A percentile compares a stretch with the other conserved stretches of the same genome.
phyloP scores from a whole-genome alignment of 176 grass and related monocot species.

The Cenchrus fungigraminus region DNA sequence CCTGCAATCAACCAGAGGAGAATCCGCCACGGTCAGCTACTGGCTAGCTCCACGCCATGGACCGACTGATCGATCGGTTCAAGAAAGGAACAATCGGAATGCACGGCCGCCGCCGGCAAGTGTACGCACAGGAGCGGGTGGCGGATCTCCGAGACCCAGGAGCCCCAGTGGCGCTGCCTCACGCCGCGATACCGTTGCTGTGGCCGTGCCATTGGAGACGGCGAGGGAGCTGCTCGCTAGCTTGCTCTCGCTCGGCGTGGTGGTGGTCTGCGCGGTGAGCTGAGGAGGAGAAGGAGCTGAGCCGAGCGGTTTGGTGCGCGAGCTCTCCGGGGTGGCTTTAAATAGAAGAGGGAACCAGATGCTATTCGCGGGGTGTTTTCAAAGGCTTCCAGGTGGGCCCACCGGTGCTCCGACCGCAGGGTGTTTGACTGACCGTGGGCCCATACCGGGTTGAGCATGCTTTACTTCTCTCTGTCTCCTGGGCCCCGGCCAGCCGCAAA shows the following conservation, averaged over 20 bases:
- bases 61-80: neutral
- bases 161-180: conserved; percentile 96
- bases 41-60: neutral
- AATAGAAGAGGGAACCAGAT: conserved; percentile 25
- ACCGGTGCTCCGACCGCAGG: neutral
- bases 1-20: conserved; percentile 38
- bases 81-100: neutral
- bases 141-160: conserved; percentile 99
- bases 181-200: conserved; percentile 88
- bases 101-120: neutral
- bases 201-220: conserved; percentile 54
- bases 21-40: neutral
- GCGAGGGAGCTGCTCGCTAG: neutral
- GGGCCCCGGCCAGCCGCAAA: conserved; percentile 37
- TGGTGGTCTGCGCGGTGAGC: no score
- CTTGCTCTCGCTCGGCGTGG: neutral
- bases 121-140: conserved; percentile 70
- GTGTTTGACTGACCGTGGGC: neutral
- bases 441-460: neutral
- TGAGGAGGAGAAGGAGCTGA: neutral
- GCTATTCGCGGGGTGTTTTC: conserved; percentile 13
- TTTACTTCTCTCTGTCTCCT: conserved; percentile 17
- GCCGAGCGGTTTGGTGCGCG: conserved; percentile 25
- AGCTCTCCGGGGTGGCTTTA: conserved; percentile 14
- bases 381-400: conserved; percentile 12